phyloP scores from a whole-genome alignment of 1,139 yeast species.

The Meyerozyma guilliermondii region DNA sequence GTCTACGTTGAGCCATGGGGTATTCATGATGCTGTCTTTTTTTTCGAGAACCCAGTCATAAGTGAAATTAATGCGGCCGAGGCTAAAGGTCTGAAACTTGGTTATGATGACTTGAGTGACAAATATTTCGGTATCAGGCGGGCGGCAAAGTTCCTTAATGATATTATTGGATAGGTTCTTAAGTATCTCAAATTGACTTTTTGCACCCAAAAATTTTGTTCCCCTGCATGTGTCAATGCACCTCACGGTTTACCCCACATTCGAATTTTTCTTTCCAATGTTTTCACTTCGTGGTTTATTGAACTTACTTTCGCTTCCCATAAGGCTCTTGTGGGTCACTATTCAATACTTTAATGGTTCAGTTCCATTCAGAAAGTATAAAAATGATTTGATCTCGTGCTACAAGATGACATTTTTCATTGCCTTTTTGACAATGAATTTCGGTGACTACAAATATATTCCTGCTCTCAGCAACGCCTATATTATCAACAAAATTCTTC shows the following conservation, averaged over 20 bases:
- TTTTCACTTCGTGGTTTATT: neutral
- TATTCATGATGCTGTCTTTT: no score
- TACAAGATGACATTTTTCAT: slow-evolving; percentile 8
- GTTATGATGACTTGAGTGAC: no score
- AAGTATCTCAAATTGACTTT: no score
- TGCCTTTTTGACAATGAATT: slow-evolving; percentile 7
- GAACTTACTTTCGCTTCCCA: neutral
- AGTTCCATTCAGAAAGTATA: slow-evolving; percentile 9
- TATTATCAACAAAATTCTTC: slow-evolving; percentile 7
- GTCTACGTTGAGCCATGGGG: no score
- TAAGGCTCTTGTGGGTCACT: neutral
- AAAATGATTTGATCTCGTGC: slow-evolving; percentile 6
- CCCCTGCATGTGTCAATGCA: slow-evolving; percentile 1
- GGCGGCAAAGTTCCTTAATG: no score
- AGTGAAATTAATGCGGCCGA: no score
- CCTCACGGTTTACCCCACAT: neutral
- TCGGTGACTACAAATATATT: slow-evolving; percentile 7
- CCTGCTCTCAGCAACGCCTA: slow-evolving; percentile 9
- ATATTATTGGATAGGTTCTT: neutral
- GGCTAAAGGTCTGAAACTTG: no score
- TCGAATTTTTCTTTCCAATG: neutral
- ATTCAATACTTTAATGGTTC: slow-evolving; percentile 10
- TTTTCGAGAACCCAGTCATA: no score
- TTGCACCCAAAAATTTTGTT: neutral
- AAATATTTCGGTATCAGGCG: no score